These are phyloP conservation scores for Kwoniella pini DNA, from an alignment of 768 basidiomycete species.

Conservation along the genomic window DNA sequence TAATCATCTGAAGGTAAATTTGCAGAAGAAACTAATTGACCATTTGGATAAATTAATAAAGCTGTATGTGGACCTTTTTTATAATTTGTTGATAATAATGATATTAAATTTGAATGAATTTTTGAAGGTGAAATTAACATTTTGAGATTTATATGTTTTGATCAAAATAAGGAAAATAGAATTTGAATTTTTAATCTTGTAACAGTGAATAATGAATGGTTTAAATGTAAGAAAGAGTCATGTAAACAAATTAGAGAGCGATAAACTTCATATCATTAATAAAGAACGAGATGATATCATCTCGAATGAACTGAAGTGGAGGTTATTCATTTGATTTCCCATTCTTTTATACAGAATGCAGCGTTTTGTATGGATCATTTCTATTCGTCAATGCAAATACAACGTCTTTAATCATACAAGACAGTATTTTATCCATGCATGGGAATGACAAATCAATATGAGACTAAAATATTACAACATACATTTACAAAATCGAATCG, in stretches of 20 bases:
- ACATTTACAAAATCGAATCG: too few relatives aligned
- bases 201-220: conserved; percentile 6
- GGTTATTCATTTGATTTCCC: neutral
- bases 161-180: too few relatives aligned
- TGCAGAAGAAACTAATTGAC: conserved; percentile 34
- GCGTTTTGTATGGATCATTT: too few relatives aligned
- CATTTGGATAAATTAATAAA: conserved; percentile 38
- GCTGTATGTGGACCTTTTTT: conserved; percentile 35
- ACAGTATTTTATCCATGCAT: too few relatives aligned
- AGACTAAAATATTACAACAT: too few relatives aligned
- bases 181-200: neutral
- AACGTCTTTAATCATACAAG: too few relatives aligned
- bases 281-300: neutral
- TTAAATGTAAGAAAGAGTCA: too few relatives aligned
- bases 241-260: too few relatives aligned
- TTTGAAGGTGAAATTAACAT: conserved; percentile 33
- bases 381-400: too few relatives aligned
- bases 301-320: neutral
- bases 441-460: too few relatives aligned
- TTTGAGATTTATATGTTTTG: neutral
- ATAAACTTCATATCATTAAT: too few relatives aligned
- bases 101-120: conserved; percentile 18
- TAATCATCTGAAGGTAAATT: conserved; percentile 25
- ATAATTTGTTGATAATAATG: conserved; percentile 2
- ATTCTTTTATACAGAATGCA: too few relatives aligned